Conservation (phyloP, 345 rosid species). For the Hypericum androsaemum region DNA sequence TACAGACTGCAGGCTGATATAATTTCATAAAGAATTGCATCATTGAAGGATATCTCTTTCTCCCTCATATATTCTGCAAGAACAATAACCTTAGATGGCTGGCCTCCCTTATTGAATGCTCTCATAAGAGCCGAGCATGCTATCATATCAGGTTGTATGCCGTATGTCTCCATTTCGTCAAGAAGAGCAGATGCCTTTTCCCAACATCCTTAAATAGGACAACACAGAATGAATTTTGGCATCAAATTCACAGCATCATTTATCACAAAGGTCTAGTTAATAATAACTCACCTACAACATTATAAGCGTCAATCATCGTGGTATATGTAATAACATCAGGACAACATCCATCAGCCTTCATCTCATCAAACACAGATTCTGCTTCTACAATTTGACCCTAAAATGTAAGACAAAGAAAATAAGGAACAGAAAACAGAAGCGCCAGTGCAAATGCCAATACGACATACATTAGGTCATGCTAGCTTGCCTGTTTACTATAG, state of each 20-base stretch:
- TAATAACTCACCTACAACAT: conserved; percentile 42
- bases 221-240: conserved; percentile 5
- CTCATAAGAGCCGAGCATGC: conserved; percentile 81
- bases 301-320: conserved; percentile 65
- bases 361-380: conserved; percentile 60
- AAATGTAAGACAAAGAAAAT: conserved; percentile 2
- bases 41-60: conserved; percentile 47
- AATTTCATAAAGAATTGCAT: conserved; percentile 64
- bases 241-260: conserved; percentile 13
- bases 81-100: conserved; percentile 57
- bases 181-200: conserved; percentile 52
- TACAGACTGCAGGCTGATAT: conserved; percentile 82
- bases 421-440: background rate
- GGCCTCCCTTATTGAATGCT: conserved; percentile 72
- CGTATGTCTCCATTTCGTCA: conserved; percentile 61
- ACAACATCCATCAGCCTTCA: conserved; percentile 56
- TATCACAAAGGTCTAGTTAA: conserved; percentile 1
- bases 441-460: background rate
- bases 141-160: conserved; percentile 55
- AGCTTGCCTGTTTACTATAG: conserved; percentile 70
- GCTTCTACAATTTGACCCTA: conserved; percentile 73
- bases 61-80: conserved; percentile 60
- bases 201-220: conserved; percentile 45
- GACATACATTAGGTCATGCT: background rate
- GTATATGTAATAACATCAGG: conserved; percentile 80